These are phyloP conservation scores for Pleurostoma richardsiae DNA, from an alignment of 2,329 filamentous ascomycete species.

Conservation along the genomic window DNA sequence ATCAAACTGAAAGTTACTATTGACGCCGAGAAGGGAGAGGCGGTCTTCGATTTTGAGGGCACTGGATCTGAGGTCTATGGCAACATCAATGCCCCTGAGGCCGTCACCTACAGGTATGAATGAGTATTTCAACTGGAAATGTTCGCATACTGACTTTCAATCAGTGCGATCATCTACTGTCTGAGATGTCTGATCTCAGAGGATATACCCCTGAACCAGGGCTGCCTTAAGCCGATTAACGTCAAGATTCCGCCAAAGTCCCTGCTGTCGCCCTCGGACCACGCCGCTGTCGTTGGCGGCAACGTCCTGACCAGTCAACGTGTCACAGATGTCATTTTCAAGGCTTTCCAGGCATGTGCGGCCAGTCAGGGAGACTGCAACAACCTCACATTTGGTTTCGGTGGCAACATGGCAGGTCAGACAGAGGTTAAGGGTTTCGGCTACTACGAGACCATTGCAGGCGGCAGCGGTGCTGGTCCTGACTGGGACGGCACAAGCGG, in stretches of 20 bases:
- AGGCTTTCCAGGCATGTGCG: slow-evolving; percentile 73
- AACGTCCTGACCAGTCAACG: slow-evolving; percentile 78
- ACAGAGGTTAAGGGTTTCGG: slow-evolving; percentile 69
- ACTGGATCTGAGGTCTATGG: slow-evolving; percentile 72
- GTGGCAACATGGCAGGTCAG: slow-evolving; percentile 56
- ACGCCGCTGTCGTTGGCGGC: slow-evolving; percentile 76
- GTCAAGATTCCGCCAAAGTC: slow-evolving; percentile 68
- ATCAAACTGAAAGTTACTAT: slow-evolving; percentile 74
- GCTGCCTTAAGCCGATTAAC: slow-evolving; percentile 71
- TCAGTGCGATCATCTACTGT: slow-evolving; percentile 75
- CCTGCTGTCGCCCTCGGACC: slow-evolving; percentile 70
- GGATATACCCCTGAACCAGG: slow-evolving; percentile 83
- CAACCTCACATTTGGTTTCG: slow-evolving; percentile 80
- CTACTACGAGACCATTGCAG: slow-evolving; percentile 83
- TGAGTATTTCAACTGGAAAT: neutral
- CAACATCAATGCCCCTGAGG: slow-evolving; percentile 74
- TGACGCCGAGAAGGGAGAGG: slow-evolving; percentile 67
- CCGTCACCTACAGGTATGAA: slow-evolving; percentile 59
- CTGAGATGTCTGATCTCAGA: slow-evolving; percentile 74
- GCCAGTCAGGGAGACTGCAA: slow-evolving; percentile 79
- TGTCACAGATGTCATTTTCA: slow-evolving; percentile 78
- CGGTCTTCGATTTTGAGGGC: slow-evolving; percentile 71
- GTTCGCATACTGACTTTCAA: slow-evolving; percentile 2
- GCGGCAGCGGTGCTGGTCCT: slow-evolving; percentile 68
- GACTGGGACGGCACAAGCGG: slow-evolving; percentile 69